A percentile compares a stretch with the other conserved stretches of the same genome.
Conservation (phyloP, 305 asterid genomes). For the Fraxinus dipetala region DNA sequence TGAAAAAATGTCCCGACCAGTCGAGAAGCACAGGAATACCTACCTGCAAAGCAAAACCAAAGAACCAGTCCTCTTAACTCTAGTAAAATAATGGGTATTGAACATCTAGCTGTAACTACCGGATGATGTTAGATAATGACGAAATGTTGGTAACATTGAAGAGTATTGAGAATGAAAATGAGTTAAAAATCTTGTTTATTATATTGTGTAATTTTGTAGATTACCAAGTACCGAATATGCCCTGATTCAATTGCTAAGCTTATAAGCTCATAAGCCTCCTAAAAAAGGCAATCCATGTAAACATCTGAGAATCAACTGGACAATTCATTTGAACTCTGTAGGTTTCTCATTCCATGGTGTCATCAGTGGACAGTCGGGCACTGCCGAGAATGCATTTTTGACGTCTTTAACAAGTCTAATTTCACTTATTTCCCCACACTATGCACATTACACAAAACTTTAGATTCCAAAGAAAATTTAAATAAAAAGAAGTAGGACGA, state of each 20-base stretch:
- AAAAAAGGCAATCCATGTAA: not conserved
- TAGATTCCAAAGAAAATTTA: not conserved
- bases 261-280: not conserved
- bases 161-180: not conserved
- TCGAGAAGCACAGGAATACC: conserved; percentile 72
- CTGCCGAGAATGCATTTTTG: not conserved
- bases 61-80: conserved; percentile 4
- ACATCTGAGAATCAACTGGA: not conserved
- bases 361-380: not conserved
- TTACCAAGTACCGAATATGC: not conserved
- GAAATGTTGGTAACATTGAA: not conserved
- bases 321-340: not conserved
- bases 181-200: not conserved
- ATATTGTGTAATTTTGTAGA: not conserved
- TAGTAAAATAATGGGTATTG: not conserved
- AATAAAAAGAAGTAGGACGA: not conserved
- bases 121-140: not conserved
- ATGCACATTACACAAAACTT: not conserved
- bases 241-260: not conserved
- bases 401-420: not conserved
- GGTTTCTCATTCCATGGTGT: not conserved
- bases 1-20: conserved; percentile 81
- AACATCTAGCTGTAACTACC: not conserved
- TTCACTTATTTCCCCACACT: not conserved
- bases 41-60: conserved; percentile 45